Base-by-base conservation (phyloP, 305 asterid species). In the Striga hermonthica region DNA sequence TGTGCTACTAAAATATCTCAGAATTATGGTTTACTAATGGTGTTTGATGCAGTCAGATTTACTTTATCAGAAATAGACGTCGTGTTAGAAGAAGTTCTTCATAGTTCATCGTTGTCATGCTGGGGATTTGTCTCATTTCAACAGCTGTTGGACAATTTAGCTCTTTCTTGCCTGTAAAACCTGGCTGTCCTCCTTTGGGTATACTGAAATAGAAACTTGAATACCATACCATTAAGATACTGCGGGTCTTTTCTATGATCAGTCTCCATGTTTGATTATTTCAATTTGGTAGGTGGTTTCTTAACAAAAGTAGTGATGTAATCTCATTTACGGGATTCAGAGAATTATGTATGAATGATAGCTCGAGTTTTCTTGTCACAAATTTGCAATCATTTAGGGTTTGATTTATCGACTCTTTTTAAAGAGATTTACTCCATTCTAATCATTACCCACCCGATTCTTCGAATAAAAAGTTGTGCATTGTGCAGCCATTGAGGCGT, bases 261-360 rank as follows among this genome's bases (percentile, higher is more conserved):
- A 38, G 13, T 1, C 28, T 5, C 63, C n/a, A 7, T 34, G 28
- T 58, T 38, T 34, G 13, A 28, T 10, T 9, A 58, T 58, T 58
- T n/a, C 63, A 41, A 36, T 12, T 58, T 58, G 34, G 11, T 37
- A 58, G 13, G 49, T 58, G 47, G 36, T 37, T 58, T 37, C 63
- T n/a, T 47, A 47, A 58, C 40, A 58, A n/a, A n/a, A 58, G 13
- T 37, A 10, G 53, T 3, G 15, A 47, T 22, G 6, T 14, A 47
- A 47, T 9, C 6, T 47, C 53, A 47, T 10, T 22, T 10, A 55
- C 34, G 60, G 39, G 34, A 39, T 31, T 3, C 31, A 9, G 14
- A 28, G 15, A 55, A 31, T 39, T 39, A 55, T 28, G 40, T 28
- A 10, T 55, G 40, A 55, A 53, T 5, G 36, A 15, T 53, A 47